These are phyloP conservation scores for Begonia peltatifolia DNA, from an alignment of 306 rosid species.

Conservation along the genomic window DNA sequence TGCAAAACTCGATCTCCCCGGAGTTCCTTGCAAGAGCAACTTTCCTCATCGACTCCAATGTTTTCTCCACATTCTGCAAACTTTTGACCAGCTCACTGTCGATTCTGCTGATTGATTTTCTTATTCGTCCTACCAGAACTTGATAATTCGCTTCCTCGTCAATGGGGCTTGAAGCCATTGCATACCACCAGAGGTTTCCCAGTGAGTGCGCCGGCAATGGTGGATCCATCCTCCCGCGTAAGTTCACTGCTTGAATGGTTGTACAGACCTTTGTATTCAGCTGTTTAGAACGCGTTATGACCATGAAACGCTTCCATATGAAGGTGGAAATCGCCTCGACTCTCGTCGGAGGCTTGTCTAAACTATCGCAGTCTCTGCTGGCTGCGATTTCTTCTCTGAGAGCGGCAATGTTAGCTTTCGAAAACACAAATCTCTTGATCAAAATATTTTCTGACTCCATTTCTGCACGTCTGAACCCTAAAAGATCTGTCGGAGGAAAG, in stretches of 20 bases:
- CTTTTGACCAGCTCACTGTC: slow-evolving; percentile 1
- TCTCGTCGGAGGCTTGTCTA: slow-evolving; percentile 14
- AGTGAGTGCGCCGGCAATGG: slow-evolving; percentile 15
- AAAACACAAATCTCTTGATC: slow-evolving; percentile 14
- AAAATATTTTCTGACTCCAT: slow-evolving; percentile 2
- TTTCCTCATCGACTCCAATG: neutral
- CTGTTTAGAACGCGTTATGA: neutral
- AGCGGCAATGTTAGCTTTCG: slow-evolving; percentile 3
- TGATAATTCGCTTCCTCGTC: slow-evolving; percentile 1
- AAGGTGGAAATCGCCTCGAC: slow-evolving; percentile 28
- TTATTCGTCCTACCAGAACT: slow-evolving; percentile 2
- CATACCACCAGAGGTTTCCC: slow-evolving; percentile 18
- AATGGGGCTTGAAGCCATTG: neutral
- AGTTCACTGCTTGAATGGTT: slow-evolving; percentile 13
- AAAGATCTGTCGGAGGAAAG: slow-evolving; percentile 14
- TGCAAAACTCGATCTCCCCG: slow-evolving; percentile 11
- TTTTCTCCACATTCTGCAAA: neutral
- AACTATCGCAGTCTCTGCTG: neutral
- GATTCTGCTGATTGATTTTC: slow-evolving; percentile 5
- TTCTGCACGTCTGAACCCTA: neutral
- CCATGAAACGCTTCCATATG: slow-evolving; percentile 21
- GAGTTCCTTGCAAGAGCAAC: neutral
- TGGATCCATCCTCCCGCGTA: slow-evolving; percentile 24
- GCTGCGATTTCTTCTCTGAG: slow-evolving; percentile 5
- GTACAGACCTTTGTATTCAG: neutral